Base-by-base conservation (phyloP, 371 early-diverging fungal species). In the Mucor plumbeus region DNA sequence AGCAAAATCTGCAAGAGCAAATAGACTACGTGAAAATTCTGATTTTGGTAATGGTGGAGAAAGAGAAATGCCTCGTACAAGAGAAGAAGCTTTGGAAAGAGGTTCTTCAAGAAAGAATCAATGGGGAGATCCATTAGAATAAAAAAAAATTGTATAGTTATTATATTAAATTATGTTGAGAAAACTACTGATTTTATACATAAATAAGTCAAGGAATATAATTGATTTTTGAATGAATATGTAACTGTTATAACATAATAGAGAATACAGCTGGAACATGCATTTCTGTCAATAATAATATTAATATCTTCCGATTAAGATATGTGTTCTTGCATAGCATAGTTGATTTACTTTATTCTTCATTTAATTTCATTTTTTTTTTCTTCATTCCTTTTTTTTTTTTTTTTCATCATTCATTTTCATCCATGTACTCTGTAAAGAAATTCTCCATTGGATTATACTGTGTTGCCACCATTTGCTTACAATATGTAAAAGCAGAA, bases 31-130 rank as follows among this genome's bases (percentile, higher is more conserved):
- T 35, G 75, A 80, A 59, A 67, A 70, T 59, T 65, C 67, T 19
- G 75, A 71, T 26, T 64, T 69, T 38, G 36, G n/a, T 8, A 40
- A 38, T 41, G 34, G 47, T 15, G 79, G 77, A 34, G 76, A 80
- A 13, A 77, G 77, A 41, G 76, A 80, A 9, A 44, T 82, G 19
- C 80, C 83, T 13, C 71, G 83, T 59, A 82, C 83, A 14, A 63
- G 83, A 65, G 83, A 82, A 62, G 83, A 82, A 39, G 35, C 65
- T 5, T 71, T 72, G 39, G 63, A 77, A 54, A 69, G 70, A 43
- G 36, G 31, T 1, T 5, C 60, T 19, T 21, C 53, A 33, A 64
- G 78, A 65, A 74, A 56, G 47, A 82, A 71, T 40, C 82, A 78
- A 58, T 82, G 76, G 76, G 83, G 83, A 10, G 83, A 82, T 65